These are phyloP conservation scores for Solanum chiquidenum DNA, from an alignment of 257 asterid genomes.

Conservation along the genomic window DNA sequence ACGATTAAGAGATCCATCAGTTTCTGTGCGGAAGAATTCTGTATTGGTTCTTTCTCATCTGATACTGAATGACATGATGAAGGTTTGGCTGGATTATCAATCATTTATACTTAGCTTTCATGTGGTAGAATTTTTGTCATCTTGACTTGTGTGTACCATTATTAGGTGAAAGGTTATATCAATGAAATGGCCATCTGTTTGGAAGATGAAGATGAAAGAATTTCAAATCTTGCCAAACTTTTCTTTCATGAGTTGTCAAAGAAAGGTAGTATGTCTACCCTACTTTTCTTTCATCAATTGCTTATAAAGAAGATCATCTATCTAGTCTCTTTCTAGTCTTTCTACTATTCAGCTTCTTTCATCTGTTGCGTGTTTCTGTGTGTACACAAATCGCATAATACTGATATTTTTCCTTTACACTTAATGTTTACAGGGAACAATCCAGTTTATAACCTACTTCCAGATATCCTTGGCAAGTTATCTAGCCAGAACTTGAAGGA, in stretches of 20 bases:
- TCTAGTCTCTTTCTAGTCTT: neutral
- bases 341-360: neutral
- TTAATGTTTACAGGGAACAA: constrained; percentile 62
- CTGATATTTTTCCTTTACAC: neutral
- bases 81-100: constrained; percentile 40
- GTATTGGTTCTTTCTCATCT: constrained; percentile 97
- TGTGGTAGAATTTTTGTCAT: constrained; percentile 2
- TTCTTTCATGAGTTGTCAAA: constrained; percentile 90
- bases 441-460: constrained; percentile 91
- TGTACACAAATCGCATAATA: neutral
- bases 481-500: constrained; percentile 64
- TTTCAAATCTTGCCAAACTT: constrained; percentile 74
- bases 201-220: constrained; percentile 89
- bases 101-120: neutral
- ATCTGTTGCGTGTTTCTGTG: neutral
- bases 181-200: constrained; percentile 84
- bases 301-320: neutral
- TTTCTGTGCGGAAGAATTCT: constrained; percentile 76
- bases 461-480: constrained; percentile 89
- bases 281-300: neutral
- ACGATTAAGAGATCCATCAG: constrained; percentile 77
- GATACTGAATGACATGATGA: constrained; percentile 95
- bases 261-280: constrained; percentile 47
- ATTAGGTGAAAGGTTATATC: constrained; percentile 88
- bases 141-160: constrained; percentile 5